phyloP scores from a whole-genome alignment of 2,329 filamentous ascomycete genomes.

The Aspergillus sp. region DNA sequence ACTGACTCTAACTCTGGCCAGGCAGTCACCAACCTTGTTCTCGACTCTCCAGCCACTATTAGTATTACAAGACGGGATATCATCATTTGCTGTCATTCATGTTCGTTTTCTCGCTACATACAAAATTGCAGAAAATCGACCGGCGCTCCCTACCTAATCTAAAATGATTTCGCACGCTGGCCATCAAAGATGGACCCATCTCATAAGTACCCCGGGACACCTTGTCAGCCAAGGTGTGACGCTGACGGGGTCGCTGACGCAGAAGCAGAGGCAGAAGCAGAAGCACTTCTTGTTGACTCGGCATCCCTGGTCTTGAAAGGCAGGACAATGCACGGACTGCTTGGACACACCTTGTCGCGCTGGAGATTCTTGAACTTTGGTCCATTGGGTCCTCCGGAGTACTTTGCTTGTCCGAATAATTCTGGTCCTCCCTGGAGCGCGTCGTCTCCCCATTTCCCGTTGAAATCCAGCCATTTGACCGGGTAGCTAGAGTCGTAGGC shows the following conservation, averaged over 20 bases:
- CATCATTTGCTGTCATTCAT: not conserved
- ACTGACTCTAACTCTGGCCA: not conserved
- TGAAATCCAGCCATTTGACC: slow-evolving; percentile 56
- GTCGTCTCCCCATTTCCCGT: slow-evolving; percentile 63
- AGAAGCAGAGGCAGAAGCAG: not conserved
- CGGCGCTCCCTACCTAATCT: not conserved
- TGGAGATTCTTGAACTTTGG: slow-evolving; percentile 60
- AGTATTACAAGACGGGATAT: not conserved
- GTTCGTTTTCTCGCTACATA: not conserved
- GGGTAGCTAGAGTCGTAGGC: slow-evolving; percentile 50
- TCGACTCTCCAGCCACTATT: not conserved
- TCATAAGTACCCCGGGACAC: not conserved
- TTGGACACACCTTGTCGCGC: slow-evolving; percentile 57
- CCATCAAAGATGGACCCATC: not conserved
- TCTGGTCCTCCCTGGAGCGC: slow-evolving; percentile 54
- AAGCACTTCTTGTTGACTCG: not conserved
- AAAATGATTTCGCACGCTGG: not conserved
- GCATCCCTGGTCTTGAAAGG: slow-evolving; percentile 31
- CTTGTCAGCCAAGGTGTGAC: not conserved
- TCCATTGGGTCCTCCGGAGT: slow-evolving; percentile 59
- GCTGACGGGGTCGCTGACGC: not conserved
- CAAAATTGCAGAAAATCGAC: not conserved
- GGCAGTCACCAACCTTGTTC: not conserved
- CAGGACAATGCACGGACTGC: slow-evolving; percentile 46
- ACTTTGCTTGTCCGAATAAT: slow-evolving; percentile 57